phyloP scores from a whole-genome alignment of 2,329 filamentous ascomycete species.

The Hirsutella rhossiliensis region DNA sequence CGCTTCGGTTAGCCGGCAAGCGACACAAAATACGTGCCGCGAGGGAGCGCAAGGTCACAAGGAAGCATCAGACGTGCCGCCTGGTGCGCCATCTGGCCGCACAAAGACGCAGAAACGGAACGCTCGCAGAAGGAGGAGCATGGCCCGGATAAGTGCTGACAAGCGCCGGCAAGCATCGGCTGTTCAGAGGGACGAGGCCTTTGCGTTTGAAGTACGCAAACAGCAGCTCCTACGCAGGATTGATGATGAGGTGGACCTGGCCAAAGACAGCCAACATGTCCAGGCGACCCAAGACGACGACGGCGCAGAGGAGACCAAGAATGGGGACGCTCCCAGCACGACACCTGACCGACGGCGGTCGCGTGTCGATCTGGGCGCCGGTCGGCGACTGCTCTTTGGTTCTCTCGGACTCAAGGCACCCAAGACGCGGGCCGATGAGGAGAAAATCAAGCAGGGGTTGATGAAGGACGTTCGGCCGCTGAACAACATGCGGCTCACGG shows the following conservation, averaged over 20 bases:
- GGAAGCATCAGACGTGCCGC: not conserved
- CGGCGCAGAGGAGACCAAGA: slow-evolving; percentile 2
- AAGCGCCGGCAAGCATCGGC: not conserved
- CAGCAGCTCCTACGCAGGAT: too few species aligned
- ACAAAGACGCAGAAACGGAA: slow-evolving; percentile 39
- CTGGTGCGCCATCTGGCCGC: slow-evolving; percentile 20
- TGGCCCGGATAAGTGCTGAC: slow-evolving; percentile 8
- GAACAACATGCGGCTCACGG: slow-evolving; percentile 20
- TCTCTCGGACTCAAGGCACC: slow-evolving; percentile 59
- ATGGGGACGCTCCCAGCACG: not conserved
- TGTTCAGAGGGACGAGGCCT: not conserved
- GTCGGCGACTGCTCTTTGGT: slow-evolving; percentile 57
- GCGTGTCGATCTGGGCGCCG: slow-evolving; percentile 40
- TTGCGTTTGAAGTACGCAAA: too few species aligned
- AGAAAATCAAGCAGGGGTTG: slow-evolving; percentile 46
- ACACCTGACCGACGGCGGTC: not conserved
- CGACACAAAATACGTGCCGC: too few species aligned
- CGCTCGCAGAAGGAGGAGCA: slow-evolving; percentile 30
- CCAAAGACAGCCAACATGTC: too few species aligned
- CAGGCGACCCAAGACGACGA: not conserved
- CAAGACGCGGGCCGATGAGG: slow-evolving; percentile 56
- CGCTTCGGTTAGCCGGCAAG: too few species aligned
- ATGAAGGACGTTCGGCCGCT: slow-evolving; percentile 38
- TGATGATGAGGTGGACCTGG: too few species aligned
- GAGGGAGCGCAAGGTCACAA: not conserved